Percentiles rank a stretch among this genome's conserved stretches.
These are phyloP conservation scores for Echites panduratus DNA, from an alignment of 257 asterid genomes.

Conservation along the genomic window DNA sequence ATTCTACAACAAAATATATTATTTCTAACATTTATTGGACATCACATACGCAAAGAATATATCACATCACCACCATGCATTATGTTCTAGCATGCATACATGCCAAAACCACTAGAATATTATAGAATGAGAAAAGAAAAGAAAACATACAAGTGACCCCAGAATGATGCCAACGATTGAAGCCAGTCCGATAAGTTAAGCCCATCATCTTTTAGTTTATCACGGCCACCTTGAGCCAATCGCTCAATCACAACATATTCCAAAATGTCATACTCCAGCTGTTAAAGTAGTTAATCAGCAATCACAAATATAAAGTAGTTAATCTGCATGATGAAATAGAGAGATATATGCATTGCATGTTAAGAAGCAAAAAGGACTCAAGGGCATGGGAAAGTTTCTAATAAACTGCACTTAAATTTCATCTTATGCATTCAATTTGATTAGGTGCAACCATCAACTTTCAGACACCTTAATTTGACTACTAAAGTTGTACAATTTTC, in stretches of 20 bases:
- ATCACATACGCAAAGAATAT: constrained; percentile 21
- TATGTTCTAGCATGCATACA: neutral
- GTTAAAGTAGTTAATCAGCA: constrained; percentile 26
- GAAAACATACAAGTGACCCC: constrained; percentile 97
- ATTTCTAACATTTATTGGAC: constrained; percentile 18
- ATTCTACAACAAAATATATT: neutral
- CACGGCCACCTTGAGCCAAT: constrained; percentile 96
- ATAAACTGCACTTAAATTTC: neutral
- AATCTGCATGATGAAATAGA: neutral
- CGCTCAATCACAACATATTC: constrained; percentile 99
- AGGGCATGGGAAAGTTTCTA: neutral
- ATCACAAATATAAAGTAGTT: constrained; percentile 8
- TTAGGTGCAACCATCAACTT: too few relatives aligned
- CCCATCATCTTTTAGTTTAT: constrained; percentile 97
- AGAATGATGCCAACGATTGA: constrained; percentile 97
- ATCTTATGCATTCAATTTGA: neutral
- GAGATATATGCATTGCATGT: too few relatives aligned
- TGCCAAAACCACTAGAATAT: neutral
- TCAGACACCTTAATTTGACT: too few relatives aligned
- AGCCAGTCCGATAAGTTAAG: constrained; percentile 99
- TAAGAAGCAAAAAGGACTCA: neutral
- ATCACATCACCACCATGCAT: neutral
- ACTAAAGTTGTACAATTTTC: too few relatives aligned
- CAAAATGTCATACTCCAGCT: constrained; percentile 97
- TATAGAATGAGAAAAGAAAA: constrained; percentile 21